Conservation (phyloP, 192 early-diverging fungal genomes). For the Spizellomyces punctatus region DNA sequence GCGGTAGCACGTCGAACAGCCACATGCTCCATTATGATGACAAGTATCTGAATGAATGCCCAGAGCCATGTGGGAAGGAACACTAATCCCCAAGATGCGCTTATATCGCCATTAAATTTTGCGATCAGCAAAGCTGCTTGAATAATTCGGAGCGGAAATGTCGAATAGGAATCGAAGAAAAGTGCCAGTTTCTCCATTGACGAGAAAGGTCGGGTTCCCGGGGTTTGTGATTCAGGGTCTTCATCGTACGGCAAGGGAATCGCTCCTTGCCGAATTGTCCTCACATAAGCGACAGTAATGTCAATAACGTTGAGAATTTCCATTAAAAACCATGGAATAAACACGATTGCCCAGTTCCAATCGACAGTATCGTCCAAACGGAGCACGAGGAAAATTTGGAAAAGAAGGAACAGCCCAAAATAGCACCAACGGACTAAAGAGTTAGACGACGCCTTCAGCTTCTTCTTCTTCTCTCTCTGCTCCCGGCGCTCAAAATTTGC, state of each 20-base stretch:
- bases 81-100: slow-evolving; percentile 35
- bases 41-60: slow-evolving; percentile 12
- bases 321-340: slow-evolving; percentile 82
- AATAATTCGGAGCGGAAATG: slow-evolving; percentile 68
- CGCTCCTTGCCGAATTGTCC: slow-evolving; percentile 19
- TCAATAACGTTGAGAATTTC: slow-evolving; percentile 58
- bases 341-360: slow-evolving; percentile 69
- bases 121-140: slow-evolving; percentile 70
- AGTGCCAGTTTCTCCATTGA: slow-evolving; percentile 32
- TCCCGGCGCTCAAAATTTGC: slow-evolving; percentile 8
- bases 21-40: slow-evolving; percentile 19
- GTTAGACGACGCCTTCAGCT: slow-evolving; percentile 18
- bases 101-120: slow-evolving; percentile 33
- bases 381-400: slow-evolving; percentile 79
- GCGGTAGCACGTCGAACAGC: not conserved
- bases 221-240: slow-evolving; percentile 35
- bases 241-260: slow-evolving; percentile 15
- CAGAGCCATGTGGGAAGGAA: slow-evolving; percentile 41
- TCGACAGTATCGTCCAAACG: slow-evolving; percentile 64
- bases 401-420: slow-evolving; percentile 61
- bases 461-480: slow-evolving; percentile 38
- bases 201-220: slow-evolving; percentile 22
- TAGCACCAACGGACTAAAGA: slow-evolving; percentile 44
- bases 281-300: not conserved
- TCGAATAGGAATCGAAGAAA: slow-evolving; percentile 50